Evolutionary conservation across 805 yeast genomes (phyloP), one percentile per base, ranked within the genome.

Genomic region (Saturnispora quitensis): DNA sequence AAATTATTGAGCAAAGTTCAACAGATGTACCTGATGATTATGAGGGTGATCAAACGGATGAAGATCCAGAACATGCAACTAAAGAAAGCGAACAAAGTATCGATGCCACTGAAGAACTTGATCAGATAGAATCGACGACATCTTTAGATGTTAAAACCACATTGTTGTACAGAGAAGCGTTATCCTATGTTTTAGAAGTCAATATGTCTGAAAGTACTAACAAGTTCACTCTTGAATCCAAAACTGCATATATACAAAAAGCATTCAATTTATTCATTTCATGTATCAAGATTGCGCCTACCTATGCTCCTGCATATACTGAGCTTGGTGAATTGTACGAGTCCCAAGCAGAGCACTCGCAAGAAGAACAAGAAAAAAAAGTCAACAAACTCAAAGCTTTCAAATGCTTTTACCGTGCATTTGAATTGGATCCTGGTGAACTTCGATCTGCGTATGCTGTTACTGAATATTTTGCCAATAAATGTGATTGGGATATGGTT

Each of bases 351-450:
- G 67, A 72, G 9, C 38, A 22, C 10, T 35, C 47, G 18, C 22
- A 40, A 20, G 34, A 49, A 35, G 43, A 43, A 9, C 13, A 34
- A 9, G 47, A 43, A 34, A 22, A 22, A 8, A 43, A 28, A 12
- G 22, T n/a, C 5, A 96, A 89, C 60, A 62, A 67, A 27, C 68
- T 70, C 0, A 76, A 93, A 46, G 95, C 97, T 0, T 81, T 82
- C 50, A 89, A 88, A 62, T 89, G 97, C 65, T 91, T 84, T 64
- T 81, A 84, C 63, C 87, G 83, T 60, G 97, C 98, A 0, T 86
- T 91, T 63, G 97, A 91, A 60, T 68, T 91, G 31, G 93, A 89
- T 65, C 76, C 83, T 0, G 78, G 84, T 13, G 95, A 93, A 61
- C 68, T 85, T 8, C 69, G 67, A 1, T 87, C 99, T 1, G 95